Conservation (phyloP, 2,329 filamentous ascomycete species). For the Cercospora brassicicola region DNA sequence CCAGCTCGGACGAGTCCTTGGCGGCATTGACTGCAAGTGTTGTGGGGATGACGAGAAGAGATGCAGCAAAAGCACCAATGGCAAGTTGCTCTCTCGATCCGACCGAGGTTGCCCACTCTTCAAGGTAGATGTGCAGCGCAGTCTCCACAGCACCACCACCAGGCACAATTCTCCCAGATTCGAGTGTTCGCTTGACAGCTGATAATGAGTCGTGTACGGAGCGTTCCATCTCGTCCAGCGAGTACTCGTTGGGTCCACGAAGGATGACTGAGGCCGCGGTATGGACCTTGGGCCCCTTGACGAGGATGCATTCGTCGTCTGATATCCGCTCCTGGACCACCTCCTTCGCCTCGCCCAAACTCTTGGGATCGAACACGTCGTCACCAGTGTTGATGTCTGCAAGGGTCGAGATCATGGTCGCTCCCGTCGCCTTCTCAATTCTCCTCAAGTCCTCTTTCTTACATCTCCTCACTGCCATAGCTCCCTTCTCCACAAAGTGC, state of each 20-base stretch:
- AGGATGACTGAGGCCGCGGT: slow-evolving; percentile 95
- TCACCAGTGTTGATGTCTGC: slow-evolving; percentile 91
- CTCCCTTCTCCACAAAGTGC: slow-evolving; percentile 88
- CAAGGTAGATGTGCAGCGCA: slow-evolving; percentile 97
- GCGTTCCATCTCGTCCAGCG: slow-evolving; percentile 98
- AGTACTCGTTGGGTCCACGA: slow-evolving; percentile 91
- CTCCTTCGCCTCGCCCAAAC: slow-evolving; percentile 88
- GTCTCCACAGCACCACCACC: slow-evolving; percentile 97
- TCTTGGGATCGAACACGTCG: slow-evolving; percentile 89
- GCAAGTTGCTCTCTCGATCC: slow-evolving; percentile 94
- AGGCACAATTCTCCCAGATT: slow-evolving; percentile 94
- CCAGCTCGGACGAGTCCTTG: slow-evolving; percentile 92
- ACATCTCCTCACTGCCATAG: slow-evolving; percentile 92
- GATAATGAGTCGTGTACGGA: slow-evolving; percentile 96
- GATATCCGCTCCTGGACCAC: slow-evolving; percentile 98
- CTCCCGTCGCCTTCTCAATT: slow-evolving; percentile 94
- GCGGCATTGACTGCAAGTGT: slow-evolving; percentile 95
- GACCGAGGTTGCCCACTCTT: slow-evolving; percentile 97
- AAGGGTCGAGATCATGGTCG: slow-evolving; percentile 85
- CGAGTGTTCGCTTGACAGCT: slow-evolving; percentile 93
- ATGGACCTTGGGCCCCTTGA: slow-evolving; percentile 93
- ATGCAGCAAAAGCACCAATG: slow-evolving; percentile 94
- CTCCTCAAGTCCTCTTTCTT: slow-evolving; percentile 98
- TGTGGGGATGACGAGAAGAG: slow-evolving; percentile 91
- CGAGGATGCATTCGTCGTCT: slow-evolving; percentile 94